A percentile compares a stretch with the other conserved stretches of the same genome.
Conservation (phyloP, 2,329 filamentous ascomycete genomes). For the Ciborinia camelliae region DNA sequence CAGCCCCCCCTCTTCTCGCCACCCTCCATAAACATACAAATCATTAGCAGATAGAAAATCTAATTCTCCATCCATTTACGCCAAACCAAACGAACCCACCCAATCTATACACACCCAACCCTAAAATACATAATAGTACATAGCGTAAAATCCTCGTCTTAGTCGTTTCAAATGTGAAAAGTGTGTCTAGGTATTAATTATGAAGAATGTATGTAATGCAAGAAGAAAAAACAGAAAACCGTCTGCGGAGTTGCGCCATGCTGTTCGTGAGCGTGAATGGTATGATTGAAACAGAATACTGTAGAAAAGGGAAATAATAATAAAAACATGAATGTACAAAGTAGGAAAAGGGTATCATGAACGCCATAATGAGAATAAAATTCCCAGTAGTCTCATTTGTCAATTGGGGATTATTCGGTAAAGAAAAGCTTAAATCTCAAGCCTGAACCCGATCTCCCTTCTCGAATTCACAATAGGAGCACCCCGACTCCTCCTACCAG, state of each 20-base stretch:
- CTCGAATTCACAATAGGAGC: slow-evolving; percentile 4
- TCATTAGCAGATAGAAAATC: not conserved
- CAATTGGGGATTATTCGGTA: not conserved
- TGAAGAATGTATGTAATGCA: slow-evolving; percentile 7
- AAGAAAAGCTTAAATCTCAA: not conserved
- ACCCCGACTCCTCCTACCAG: not conserved
- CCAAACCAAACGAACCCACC: not conserved
- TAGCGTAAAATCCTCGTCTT: not conserved
- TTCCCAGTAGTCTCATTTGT: not conserved
- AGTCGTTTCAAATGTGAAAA: not conserved
- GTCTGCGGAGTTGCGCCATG: not conserved
- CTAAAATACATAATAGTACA: slow-evolving; percentile 10
- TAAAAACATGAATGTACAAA: not conserved
- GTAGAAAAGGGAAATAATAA: not conserved
- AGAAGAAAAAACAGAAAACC: not conserved
- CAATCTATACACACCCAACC: not conserved
- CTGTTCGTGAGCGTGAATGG: slow-evolving; percentile 5
- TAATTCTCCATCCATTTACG: not conserved
- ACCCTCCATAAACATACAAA: not conserved
- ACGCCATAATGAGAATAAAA: not conserved
- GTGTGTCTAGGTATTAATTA: slow-evolving; percentile 1
- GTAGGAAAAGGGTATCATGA: not conserved
- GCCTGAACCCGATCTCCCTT: not conserved
- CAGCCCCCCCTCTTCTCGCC: not conserved
- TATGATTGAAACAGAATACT: not conserved